These are phyloP conservation scores for Aphanocladium album DNA, from an alignment of 2,329 filamentous ascomycete genomes.

Conservation along the genomic window DNA sequence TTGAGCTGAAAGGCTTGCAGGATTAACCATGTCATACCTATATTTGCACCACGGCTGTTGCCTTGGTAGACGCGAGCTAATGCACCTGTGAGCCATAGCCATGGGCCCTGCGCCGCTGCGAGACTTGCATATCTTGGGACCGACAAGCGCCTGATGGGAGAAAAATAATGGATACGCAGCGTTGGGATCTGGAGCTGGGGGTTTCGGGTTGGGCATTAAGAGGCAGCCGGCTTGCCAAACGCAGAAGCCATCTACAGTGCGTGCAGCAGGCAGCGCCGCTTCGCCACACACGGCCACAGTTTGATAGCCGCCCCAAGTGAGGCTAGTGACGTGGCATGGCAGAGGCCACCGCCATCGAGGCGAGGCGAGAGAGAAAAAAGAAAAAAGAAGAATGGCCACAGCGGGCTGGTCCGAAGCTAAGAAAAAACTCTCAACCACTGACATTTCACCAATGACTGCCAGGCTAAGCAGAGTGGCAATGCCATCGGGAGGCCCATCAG, in stretches of 20 bases:
- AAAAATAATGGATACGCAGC: conserved; percentile 13
- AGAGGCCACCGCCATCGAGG: conserved; percentile 14
- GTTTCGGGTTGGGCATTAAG: conserved; percentile 10
- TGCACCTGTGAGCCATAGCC: neutral
- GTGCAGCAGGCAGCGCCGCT: conserved; percentile 23
- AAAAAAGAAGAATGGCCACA: neutral
- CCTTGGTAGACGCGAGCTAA: neutral
- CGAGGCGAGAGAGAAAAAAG: no score
- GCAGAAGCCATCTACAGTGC: neutral
- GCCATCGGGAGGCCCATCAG: neutral
- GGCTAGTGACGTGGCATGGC: conserved; percentile 43
- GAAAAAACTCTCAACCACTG: neutral
- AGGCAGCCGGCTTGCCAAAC: conserved; percentile 5
- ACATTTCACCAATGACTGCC: neutral
- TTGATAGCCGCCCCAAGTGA: conserved; percentile 23
- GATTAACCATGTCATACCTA: neutral
- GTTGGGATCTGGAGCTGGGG: conserved; percentile 19
- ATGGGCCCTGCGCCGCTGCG: conserved; percentile 4
- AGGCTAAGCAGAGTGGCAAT: neutral
- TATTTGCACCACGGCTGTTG: neutral
- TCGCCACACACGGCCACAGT: conserved; percentile 31
- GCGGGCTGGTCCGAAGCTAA: conserved; percentile 12
- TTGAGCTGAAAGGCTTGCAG: conserved; percentile 6
- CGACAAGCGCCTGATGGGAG: neutral
- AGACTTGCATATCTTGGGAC: conserved; percentile 16